phyloP scores from a whole-genome alignment of 192 early-diverging fungal species.

The Mortierella alpina region DNA sequence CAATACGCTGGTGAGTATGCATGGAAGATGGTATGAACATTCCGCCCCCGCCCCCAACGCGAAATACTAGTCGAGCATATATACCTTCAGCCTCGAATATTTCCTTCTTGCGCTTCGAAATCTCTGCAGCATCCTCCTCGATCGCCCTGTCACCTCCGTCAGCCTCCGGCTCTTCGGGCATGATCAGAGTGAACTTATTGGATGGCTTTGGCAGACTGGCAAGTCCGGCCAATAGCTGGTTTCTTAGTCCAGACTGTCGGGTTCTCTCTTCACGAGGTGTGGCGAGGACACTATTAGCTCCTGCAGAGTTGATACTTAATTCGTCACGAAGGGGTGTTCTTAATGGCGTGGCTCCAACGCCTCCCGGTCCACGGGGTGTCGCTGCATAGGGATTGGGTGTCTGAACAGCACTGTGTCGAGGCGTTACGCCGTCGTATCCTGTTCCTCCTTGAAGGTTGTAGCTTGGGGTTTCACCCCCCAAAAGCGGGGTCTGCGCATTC shows the following conservation, averaged over 20 bases:
- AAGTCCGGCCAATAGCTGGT: conserved; percentile 79
- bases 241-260: conserved; percentile 68
- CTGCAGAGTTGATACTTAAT: conserved; percentile 67
- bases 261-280: conserved; percentile 78
- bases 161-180: conserved; percentile 74
- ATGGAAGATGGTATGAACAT: neutral
- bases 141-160: conserved; percentile 28
- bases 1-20: neutral
- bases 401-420: conserved; percentile 59
- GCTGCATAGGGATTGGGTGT: conserved; percentile 87
- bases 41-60: no score
- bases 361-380: conserved; percentile 48
- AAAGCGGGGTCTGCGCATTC: conserved; percentile 83
- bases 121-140: conserved; percentile 83
- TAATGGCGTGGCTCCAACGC: conserved; percentile 69
- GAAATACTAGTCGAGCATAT: no score
- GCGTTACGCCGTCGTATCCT: conserved; percentile 72
- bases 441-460: conserved; percentile 59
- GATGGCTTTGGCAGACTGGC: conserved; percentile 84
- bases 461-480: conserved; percentile 75
- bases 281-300: conserved; percentile 51
- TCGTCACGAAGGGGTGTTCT: conserved; percentile 70
- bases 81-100: conserved; percentile 62
- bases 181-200: conserved; percentile 92
- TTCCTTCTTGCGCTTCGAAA: conserved; percentile 64